Base-by-base conservation (phyloP, 371 early-diverging fungal genomes). In the Actinomortierella ambigua region DNA sequence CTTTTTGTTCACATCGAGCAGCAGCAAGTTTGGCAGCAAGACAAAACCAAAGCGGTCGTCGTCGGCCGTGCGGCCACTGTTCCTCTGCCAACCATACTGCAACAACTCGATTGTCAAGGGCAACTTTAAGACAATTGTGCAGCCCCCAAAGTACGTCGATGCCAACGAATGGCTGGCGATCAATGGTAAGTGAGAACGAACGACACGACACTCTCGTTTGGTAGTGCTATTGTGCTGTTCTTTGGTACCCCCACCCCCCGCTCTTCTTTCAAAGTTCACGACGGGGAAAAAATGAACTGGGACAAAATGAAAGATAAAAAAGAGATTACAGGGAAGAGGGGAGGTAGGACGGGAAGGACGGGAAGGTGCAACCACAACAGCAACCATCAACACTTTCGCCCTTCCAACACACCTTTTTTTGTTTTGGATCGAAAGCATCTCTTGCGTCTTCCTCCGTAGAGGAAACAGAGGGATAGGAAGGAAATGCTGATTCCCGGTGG, bases 141-240 rank as follows among this genome's bases (percentile, higher is more conserved):
- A 87, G 43, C 80, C 94, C 59, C 98, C 98, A 39, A 88, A 90
- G 68, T 92, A 92, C 69, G 90, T 96, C 15, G 96, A 98, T 68
- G 63, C 80, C 26, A 92, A 96, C 68, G 98, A 98, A 81, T 98
- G 98, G 98, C 87, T 90, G 22, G 93, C 96, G 2, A 88, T 90
- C 61, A 95, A 94, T 82, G 91, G 92, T 92, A 84, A 67, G 79
- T 44, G n/a, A n/a, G n/a, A n/a, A n/a, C n/a, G n/a, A n/a, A n/a
- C n/a, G 28, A 27, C 24, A 26, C 52, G 23, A 52, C 15, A 54
- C 29, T 13, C 3, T 7, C 39, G 3, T 39, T n/a, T 54, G 6
- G 13, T n/a, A 54, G 54, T 39, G 39, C 23, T 23, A 20, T 20
- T 20, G 20, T 23, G 8, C 26, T n/a, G n/a, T n/a, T n/a, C n/a